A percentile compares a stretch with the other conserved stretches of the same genome.
phyloP scores from a whole-genome alignment of 352 stramenopile species.

The Plasmopara muralis region DNA sequence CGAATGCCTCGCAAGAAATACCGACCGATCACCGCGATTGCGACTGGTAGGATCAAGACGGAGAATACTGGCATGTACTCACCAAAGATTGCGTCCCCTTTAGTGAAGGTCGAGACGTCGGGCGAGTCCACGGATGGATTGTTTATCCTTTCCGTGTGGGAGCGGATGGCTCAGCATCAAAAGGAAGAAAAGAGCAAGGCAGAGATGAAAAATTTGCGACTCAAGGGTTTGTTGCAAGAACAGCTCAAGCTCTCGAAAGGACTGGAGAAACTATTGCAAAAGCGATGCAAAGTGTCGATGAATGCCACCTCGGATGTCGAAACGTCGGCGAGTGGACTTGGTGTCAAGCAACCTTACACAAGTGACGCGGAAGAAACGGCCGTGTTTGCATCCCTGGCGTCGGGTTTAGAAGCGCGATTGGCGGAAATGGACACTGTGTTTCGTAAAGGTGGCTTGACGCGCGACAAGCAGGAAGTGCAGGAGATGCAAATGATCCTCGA shows the following conservation, averaged over 20 bases:
- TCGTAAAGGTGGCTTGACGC: conserved; percentile 29
- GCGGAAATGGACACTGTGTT: conserved; percentile 37
- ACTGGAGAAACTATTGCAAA: conserved; percentile 49
- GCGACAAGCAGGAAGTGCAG: conserved; percentile 37
- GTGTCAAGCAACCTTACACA: conserved; percentile 20
- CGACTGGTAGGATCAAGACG: conserved; percentile 7
- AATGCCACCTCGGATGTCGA: conserved; percentile 19
- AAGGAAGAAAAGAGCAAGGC: conserved; percentile 62
- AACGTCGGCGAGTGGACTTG: conserved; percentile 13
- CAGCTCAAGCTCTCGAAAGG: conserved; percentile 53
- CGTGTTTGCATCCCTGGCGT: conserved; percentile 31
- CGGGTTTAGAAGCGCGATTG: conserved; percentile 26
- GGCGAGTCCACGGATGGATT: conserved; percentile 4
- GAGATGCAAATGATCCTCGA: conserved; percentile 50
- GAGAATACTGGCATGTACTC: background rate
- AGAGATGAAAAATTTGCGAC: conserved; percentile 61
- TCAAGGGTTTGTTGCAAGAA: conserved; percentile 47
- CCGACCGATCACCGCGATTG: background rate
- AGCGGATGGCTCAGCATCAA: conserved; percentile 56
- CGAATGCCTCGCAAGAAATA: conserved; percentile 21
- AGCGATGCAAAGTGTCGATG: conserved; percentile 41
- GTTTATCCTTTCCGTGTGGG: conserved; percentile 37
- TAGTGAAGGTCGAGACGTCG: conserved; percentile 14
- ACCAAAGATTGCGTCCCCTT: background rate
- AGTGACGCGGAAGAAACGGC: conserved; percentile 31